Evolutionary conservation across 805 yeast genomes (phyloP), one percentile per base, ranked within the genome.

Genomic region (Teunomyces barrocoloradensis): DNA sequence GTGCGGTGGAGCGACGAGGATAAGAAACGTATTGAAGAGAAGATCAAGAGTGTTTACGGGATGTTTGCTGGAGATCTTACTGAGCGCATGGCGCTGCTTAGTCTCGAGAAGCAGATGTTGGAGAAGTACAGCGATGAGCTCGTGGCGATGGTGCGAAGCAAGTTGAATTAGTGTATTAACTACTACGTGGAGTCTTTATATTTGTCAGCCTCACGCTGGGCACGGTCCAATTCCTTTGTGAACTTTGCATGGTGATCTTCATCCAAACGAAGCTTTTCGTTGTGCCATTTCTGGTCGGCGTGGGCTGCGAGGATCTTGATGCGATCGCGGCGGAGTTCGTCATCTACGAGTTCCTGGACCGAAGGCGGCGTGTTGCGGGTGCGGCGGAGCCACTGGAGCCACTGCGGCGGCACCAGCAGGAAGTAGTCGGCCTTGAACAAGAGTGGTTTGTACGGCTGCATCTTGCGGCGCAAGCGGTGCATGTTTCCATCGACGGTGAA

Each of bases 321-420:
- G 12, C 69, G 69, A 35, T 70, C 71, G 43, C 81, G 80, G 32
- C 96, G 71, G 27, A 68, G 57, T 55, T 80, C 72, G 54, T 88
- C 95, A 2, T 66, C 68, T 1, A 75, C 53, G 34, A 88, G 73
- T 51, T 88, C 96, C 33, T 75, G 69, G 17, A 88, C 56, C 0
- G 82, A 71, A 0, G 96, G 96, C 5, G 83, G 74, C 2, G 65
- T 59, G 1, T 70, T 64, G 43, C 94, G 72, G 2, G 87, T 81
- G 54, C 79, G 71, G 45, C 92, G 65, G 17, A 89, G 73, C 96
- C 96, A 88, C 60, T 85, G 91, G 33, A 79, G 70, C 95, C 96
- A 88, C 57, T 82, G 89, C 12, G 89, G 80, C 13, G 82, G 82
- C 2, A 76, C 80, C 13, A 81, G 79, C 5, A 72, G 62, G 53